phyloP scores from a whole-genome alignment of 108 stramenopile species.

The Nitzschia sp. region DNA sequence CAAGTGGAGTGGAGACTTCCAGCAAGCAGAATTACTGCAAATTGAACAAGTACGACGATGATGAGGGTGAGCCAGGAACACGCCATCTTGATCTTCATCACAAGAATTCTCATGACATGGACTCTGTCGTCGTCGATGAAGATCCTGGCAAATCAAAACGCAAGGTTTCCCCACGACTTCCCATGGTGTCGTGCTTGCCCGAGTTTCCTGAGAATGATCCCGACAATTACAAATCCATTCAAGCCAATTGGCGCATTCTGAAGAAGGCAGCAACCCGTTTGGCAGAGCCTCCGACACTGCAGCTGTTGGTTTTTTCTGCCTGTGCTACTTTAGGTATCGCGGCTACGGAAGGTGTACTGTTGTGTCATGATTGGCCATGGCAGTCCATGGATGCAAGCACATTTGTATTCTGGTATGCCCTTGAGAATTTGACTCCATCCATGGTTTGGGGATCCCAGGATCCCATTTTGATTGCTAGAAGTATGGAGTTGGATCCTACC shows the following conservation, averaged over 20 bases:
- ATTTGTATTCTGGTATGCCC: constrained; percentile 23
- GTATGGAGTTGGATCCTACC: constrained; percentile 15
- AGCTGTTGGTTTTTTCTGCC: constrained; percentile 3
- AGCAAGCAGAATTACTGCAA: too few species aligned
- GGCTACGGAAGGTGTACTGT: neutral
- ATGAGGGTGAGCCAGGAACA: too few species aligned
- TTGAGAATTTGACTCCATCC: constrained; percentile 22
- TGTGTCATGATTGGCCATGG: constrained; percentile 16
- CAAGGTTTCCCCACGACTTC: constrained; percentile 7
- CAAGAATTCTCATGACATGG: too few species aligned
- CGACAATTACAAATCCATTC: neutral
- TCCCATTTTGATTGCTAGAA: constrained; percentile 5
- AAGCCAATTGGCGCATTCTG: neutral
- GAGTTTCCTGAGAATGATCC: neutral
- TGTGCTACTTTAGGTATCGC: constrained; percentile 6
- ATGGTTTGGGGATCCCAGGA: constrained; percentile 29
- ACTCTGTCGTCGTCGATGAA: too few species aligned
- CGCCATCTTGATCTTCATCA: too few species aligned
- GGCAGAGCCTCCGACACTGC: constrained; percentile 13
- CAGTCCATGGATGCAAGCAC: constrained; percentile 3
- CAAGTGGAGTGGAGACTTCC: too few species aligned
- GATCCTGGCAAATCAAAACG: too few species aligned
- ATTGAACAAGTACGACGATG: too few species aligned
- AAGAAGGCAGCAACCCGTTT: constrained; percentile 7
- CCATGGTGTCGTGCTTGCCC: neutral